Evolutionary conservation across 352 stramenopile species (phyloP).

Genomic region (Aphanomyces astaci): DNA sequence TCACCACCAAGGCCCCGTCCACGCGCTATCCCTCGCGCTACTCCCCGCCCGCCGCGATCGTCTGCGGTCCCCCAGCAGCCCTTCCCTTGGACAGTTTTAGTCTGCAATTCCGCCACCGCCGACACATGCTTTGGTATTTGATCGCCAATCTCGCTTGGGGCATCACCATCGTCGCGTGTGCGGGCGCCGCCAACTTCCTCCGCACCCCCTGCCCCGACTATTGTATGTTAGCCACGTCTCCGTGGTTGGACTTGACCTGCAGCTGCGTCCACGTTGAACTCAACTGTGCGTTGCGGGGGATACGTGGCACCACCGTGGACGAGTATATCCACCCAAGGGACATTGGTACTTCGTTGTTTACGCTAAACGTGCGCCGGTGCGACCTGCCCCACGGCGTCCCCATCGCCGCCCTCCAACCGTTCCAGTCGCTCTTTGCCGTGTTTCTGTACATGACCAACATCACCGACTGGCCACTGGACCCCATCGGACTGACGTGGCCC

Average conservation of each 20-base stretch:
- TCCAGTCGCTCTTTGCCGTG: constrained; percentile 5
- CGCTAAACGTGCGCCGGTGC: constrained; percentile 9
- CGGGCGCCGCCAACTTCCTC: neutral
- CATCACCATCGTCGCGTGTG: neutral
- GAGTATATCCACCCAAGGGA: neutral
- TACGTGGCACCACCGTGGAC: neutral
- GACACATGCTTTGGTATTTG: neutral
- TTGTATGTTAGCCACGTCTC: neutral
- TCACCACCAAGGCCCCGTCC: neutral
- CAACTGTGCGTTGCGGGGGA: neutral
- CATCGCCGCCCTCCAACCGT: neutral
- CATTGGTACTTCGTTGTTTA: neutral
- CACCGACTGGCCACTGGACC: neutral
- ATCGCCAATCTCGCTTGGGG: neutral
- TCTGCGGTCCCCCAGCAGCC: neutral
- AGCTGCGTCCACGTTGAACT: constrained; percentile 6
- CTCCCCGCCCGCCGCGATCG: neutral
- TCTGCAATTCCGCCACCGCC: neutral
- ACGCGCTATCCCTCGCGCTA: neutral
- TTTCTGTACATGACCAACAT: constrained; percentile 12
- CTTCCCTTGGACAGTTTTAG: neutral
- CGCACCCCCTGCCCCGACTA: neutral
- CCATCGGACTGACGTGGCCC: neutral
- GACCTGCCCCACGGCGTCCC: neutral
- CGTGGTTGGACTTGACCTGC: constrained; percentile 8